These are phyloP conservation scores for Tagetes patula DNA, from an alignment of 129 eudicot genomes.

Conservation along the genomic window DNA sequence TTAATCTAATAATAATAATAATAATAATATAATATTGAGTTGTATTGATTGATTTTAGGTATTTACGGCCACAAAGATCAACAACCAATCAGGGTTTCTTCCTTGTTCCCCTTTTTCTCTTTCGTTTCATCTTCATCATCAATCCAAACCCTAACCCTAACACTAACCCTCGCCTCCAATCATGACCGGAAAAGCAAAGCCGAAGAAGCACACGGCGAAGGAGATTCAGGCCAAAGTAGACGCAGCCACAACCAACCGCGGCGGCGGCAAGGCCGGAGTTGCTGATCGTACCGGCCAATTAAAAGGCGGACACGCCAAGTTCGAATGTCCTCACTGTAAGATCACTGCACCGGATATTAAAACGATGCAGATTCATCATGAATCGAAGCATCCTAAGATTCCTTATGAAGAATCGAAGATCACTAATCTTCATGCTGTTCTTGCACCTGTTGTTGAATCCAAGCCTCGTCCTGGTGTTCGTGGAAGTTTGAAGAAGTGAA, in stretches of 20 bases:
- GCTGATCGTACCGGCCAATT: slow-evolving; percentile 70
- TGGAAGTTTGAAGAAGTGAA: slow-evolving; percentile 86
- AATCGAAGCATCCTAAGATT: slow-evolving; percentile 78
- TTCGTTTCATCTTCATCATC: neutral
- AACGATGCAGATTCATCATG: slow-evolving; percentile 97
- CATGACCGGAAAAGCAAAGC: slow-evolving; percentile 75
- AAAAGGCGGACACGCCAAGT: slow-evolving; percentile 92
- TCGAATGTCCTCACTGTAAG: slow-evolving; percentile 87
- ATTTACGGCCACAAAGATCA: neutral
- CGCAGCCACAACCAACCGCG: slow-evolving; percentile 75
- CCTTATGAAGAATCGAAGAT: slow-evolving; percentile 80
- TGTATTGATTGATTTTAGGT: neutral
- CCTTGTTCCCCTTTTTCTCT: neutral
- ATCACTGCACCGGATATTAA: slow-evolving; percentile 80
- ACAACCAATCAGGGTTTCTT: neutral
- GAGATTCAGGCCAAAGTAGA: slow-evolving; percentile 62
- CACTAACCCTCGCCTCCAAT: neutral
- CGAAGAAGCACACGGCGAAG: slow-evolving; percentile 75
- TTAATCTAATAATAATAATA: no score
- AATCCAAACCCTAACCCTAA: slow-evolving; percentile 25
- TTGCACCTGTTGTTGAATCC: slow-evolving; percentile 22
- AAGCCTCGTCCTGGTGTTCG: slow-evolving; percentile 69
- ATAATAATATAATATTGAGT: no score
- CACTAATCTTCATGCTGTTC: slow-evolving; percentile 61
- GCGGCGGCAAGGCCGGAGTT: slow-evolving; percentile 89